A percentile compares a stretch with the other conserved stretches of the same genome.
Conservation (phyloP, 2,329 filamentous ascomycete genomes). For the Alternaria dauci region DNA sequence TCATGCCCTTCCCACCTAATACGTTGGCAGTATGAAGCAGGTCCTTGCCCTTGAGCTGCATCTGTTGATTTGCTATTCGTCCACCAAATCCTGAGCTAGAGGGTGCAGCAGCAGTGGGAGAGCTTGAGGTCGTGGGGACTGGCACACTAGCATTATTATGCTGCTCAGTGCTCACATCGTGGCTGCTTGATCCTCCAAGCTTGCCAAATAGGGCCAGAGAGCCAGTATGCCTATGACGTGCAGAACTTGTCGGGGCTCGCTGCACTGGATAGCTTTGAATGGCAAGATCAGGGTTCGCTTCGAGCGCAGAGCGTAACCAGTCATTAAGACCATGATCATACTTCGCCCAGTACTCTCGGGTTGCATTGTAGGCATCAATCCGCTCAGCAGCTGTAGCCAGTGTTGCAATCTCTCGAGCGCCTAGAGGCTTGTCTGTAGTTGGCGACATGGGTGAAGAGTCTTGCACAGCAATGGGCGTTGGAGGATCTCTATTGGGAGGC, state of each 20-base stretch:
- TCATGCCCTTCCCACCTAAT: slow-evolving; percentile 72
- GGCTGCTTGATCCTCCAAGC: slow-evolving; percentile 35
- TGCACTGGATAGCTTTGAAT: slow-evolving; percentile 31
- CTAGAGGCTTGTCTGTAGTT: slow-evolving; percentile 52
- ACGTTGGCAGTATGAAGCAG: slow-evolving; percentile 82
- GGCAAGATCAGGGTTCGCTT: slow-evolving; percentile 62
- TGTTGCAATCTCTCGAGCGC: slow-evolving; percentile 80
- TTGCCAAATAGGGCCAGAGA: slow-evolving; percentile 51
- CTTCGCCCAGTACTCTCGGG: slow-evolving; percentile 72
- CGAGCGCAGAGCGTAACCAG: slow-evolving; percentile 63
- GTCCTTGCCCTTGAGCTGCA: slow-evolving; percentile 87
- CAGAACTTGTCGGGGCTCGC: slow-evolving; percentile 38
- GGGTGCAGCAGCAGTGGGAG: slow-evolving; percentile 28
- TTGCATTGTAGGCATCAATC: slow-evolving; percentile 76
- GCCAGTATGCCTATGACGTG: slow-evolving; percentile 46
- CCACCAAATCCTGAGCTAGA: slow-evolving; percentile 33
- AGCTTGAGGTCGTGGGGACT: slow-evolving; percentile 35
- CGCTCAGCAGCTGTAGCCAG: slow-evolving; percentile 72
- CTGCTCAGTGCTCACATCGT: slow-evolving; percentile 29
- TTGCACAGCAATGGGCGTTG: slow-evolving; percentile 20
- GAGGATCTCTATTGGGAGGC: slow-evolving; percentile 19
- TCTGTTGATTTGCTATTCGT: slow-evolving; percentile 46
- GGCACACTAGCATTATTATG: slow-evolving; percentile 36
- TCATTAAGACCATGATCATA: slow-evolving; percentile 77
- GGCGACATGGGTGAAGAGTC: slow-evolving; percentile 33